phyloP scores from a whole-genome alignment of 257 asterid species.

The Handroanthus guayacan region DNA sequence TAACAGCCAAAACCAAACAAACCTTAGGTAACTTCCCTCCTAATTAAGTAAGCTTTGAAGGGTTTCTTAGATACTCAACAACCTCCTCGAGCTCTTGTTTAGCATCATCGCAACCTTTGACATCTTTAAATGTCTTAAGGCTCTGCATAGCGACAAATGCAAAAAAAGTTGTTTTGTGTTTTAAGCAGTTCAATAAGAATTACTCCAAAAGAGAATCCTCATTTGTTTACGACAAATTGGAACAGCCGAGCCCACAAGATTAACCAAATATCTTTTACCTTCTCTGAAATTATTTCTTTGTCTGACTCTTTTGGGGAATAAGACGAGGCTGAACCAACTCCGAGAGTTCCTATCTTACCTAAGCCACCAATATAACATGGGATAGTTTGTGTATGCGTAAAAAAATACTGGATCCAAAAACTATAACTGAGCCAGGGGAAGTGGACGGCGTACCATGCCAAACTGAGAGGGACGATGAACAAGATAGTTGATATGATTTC shows the following conservation, averaged over 20 bases:
- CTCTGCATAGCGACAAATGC: slow-evolving; percentile 62
- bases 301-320: slow-evolving; percentile 83
- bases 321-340: slow-evolving; percentile 92
- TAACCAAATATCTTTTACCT: slow-evolving; percentile 55
- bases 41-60: slow-evolving; percentile 88
- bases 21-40: slow-evolving; percentile 99
- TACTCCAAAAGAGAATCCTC: background rate
- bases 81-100: slow-evolving; percentile 99
- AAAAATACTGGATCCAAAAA: slow-evolving; percentile 2
- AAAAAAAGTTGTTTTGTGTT: too few relatives aligned
- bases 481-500: slow-evolving; percentile 81
- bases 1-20: slow-evolving; percentile 33
- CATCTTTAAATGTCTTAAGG: slow-evolving; percentile 97
- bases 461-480: slow-evolving; percentile 82
- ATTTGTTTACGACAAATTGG: slow-evolving; percentile 6
- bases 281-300: slow-evolving; percentile 89
- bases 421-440: slow-evolving; percentile 16
- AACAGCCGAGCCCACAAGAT: slow-evolving; percentile 22
- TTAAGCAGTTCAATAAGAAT: slow-evolving; percentile 22
- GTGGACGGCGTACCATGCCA: slow-evolving; percentile 71
- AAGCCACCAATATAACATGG: slow-evolving; percentile 59
- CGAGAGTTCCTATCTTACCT: slow-evolving; percentile 96
- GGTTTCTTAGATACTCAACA: slow-evolving; percentile 94
- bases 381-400: slow-evolving; percentile 8
- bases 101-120: slow-evolving; percentile 99